A percentile compares a stretch with the other conserved stretches of the same genome.
Evolutionary conservation across 2,329 filamentous ascomycete genomes (phyloP).

Genomic region (Furcasterigmium sp.): DNA sequence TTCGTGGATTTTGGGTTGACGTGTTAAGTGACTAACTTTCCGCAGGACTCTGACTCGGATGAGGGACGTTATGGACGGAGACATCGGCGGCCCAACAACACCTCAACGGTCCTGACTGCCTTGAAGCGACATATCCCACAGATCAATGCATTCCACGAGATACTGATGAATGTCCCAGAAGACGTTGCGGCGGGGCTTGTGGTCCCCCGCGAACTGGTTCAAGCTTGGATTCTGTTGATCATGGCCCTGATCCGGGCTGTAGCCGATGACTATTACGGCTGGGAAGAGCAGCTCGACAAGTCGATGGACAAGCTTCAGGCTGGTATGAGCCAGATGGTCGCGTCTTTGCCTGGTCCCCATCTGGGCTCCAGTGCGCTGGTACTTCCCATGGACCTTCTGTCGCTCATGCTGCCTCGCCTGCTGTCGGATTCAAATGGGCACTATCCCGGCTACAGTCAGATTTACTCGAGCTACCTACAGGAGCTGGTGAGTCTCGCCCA

Average conservation of each 20-base stretch:
- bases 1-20: no score
- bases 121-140: not conserved
- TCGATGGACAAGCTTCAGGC: constrained; percentile 22
- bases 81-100: no score
- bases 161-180: constrained; percentile 18
- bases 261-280: constrained; percentile 12
- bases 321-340: constrained; percentile 31
- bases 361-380: constrained; percentile 30
- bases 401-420: constrained; percentile 31
- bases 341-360: constrained; percentile 20
- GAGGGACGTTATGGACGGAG: not conserved
- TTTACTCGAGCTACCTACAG: constrained; percentile 36
- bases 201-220: constrained; percentile 29
- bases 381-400: constrained; percentile 35
- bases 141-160: constrained; percentile 14
- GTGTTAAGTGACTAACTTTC: constrained; percentile 14
- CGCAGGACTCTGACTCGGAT: constrained; percentile 19
- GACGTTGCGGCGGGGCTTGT: constrained; percentile 21
- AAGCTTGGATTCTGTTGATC: constrained; percentile 36
- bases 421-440: constrained; percentile 31
- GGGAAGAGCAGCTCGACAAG: constrained; percentile 22
- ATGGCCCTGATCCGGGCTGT: constrained; percentile 25
- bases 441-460: constrained; percentile 31
- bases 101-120: constrained; percentile 7
- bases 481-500: constrained; percentile 25